These are phyloP conservation scores for Penstemon davidsonii DNA, from an alignment of 257 asterid species.

Conservation along the genomic window DNA sequence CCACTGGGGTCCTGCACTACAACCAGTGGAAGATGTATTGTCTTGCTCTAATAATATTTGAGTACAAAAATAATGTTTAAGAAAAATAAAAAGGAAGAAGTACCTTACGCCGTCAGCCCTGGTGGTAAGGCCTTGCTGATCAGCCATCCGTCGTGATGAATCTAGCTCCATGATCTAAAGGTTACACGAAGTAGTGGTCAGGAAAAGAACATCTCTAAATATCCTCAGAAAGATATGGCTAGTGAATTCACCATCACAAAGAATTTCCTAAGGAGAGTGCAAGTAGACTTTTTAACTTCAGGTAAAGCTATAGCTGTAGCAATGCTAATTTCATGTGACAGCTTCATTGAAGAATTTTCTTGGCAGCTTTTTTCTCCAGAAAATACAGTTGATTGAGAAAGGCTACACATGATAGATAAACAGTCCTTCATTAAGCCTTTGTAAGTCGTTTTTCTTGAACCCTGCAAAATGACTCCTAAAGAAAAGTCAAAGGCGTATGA, in stretches of 20 bases:
- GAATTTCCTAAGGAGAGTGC: conserved; percentile 57
- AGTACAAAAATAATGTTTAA: conserved; percentile 10
- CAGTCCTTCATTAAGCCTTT: conserved; percentile 66
- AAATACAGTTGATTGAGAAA: conserved; percentile 35
- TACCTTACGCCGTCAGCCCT: conserved; percentile 88
- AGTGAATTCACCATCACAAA: conserved; percentile 57
- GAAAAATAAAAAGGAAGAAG: conserved; percentile 14
- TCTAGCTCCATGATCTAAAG: conserved; percentile 81
- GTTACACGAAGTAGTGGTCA: conserved; percentile 28
- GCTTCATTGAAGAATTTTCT: conserved; percentile 34
- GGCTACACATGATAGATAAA: conserved; percentile 45
- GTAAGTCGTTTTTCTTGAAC: conserved; percentile 71
- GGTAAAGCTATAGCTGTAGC: conserved; percentile 62
- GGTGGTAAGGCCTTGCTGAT: conserved; percentile 64
- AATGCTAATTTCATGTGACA: conserved; percentile 30
- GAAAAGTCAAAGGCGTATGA: conserved; percentile 25
- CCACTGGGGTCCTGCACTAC: conserved; percentile 69
- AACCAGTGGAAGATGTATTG: conserved; percentile 23
- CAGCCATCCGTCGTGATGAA: conserved; percentile 61
- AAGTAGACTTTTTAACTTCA: conserved; percentile 50
- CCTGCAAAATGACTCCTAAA: conserved; percentile 49
- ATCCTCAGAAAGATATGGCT: conserved; percentile 29
- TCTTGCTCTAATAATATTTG: conserved; percentile 1
- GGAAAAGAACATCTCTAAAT: conserved; percentile 20
- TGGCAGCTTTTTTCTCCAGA: conserved; percentile 38